A percentile compares a stretch with the other conserved stretches of the same genome.
These are phyloP conservation scores for Lichtheimia hyalospora DNA, from an alignment of 371 early-diverging fungal genomes.

Conservation along the genomic window DNA sequence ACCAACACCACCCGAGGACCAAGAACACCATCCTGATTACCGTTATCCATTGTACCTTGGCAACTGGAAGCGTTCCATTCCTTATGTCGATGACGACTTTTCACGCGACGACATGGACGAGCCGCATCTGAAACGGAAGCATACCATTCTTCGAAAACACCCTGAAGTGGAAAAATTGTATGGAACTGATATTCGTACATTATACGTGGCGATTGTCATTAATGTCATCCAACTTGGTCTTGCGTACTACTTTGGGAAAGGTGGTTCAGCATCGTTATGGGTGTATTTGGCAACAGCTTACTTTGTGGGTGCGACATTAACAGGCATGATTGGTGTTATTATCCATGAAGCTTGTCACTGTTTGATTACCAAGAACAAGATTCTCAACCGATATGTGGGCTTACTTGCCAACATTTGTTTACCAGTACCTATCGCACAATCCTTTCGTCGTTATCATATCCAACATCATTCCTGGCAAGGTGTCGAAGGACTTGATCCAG, in stretches of 20 bases:
- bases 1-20: neutral
- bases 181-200: slow-evolving; percentile 81
- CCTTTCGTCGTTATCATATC: slow-evolving; percentile 93
- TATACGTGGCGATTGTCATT: slow-evolving; percentile 65
- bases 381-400: slow-evolving; percentile 81
- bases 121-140: slow-evolving; percentile 92
- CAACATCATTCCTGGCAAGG: slow-evolving; percentile 97
- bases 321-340: slow-evolving; percentile 73
- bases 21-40: slow-evolving; percentile 59
- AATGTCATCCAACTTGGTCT: slow-evolving; percentile 74
- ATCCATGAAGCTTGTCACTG: slow-evolving; percentile 95
- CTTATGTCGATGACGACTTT: slow-evolving; percentile 71
- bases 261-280: slow-evolving; percentile 56
- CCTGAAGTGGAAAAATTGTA: slow-evolving; percentile 89
- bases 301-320: slow-evolving; percentile 81
- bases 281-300: slow-evolving; percentile 66
- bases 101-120: slow-evolving; percentile 91
- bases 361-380: slow-evolving; percentile 66
- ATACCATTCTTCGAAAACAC: slow-evolving; percentile 81
- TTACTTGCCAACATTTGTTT: slow-evolving; percentile 85
- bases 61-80: slow-evolving; percentile 82
- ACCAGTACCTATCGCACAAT: slow-evolving; percentile 78
- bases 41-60: slow-evolving; percentile 84
- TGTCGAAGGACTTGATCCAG: slow-evolving; percentile 93
- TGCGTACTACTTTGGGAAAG: slow-evolving; percentile 78